Base-by-base conservation (phyloP, 495 filamentous ascomycete species). In the Wilcoxina mikolae region DNA sequence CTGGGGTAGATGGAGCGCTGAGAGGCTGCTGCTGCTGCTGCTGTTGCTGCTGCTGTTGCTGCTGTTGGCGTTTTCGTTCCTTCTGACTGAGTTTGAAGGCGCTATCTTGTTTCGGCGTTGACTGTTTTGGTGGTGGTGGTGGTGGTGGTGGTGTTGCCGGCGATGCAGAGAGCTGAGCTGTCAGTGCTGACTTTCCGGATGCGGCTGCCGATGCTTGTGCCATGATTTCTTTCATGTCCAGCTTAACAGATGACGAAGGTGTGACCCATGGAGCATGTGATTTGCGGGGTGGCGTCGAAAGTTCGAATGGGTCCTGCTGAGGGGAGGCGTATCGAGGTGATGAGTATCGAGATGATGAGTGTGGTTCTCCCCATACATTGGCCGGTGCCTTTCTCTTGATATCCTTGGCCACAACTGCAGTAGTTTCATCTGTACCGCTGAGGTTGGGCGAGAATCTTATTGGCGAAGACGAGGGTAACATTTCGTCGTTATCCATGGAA, bases 31-130 rank as follows among this genome's bases (percentile, higher is more conserved):
- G 71, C 72, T 60, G 77, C 69, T 41, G 79, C 69, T 24, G 71
- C 68, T 53, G 65, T 65, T 56, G 72, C 54, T 84, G 80, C 56
- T 77, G 68, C 58, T 78, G 75, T 61, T 82, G 77, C 57, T 85
- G 80, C 58, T 86, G 79, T 45, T 84, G 76, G 64, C 78, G 85
- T 70, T 94, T 95, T 10, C 87, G 79, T 63, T 95, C 90, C 63
- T 87, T 90, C 58, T 96, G 91, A 0, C 87, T 91, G 39, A 93
- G 58, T 58, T 79, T 94, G n/a, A n/a, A n/a, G n/a, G n/a, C n/a
- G n/a, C 67, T 65, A 70, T 22, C 18, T 9, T 44, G 22, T 45
- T n/a, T 44, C 28, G 15, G 26, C 9, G 15, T 50, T 50, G 26
- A 23, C 10, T 25, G 46, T 7, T 24, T 7, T 23, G 43, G 54